Evolutionary conservation across 202 grass and related monocot genomes (phyloP).

Genomic region (Hordeum pubiflorum): DNA sequence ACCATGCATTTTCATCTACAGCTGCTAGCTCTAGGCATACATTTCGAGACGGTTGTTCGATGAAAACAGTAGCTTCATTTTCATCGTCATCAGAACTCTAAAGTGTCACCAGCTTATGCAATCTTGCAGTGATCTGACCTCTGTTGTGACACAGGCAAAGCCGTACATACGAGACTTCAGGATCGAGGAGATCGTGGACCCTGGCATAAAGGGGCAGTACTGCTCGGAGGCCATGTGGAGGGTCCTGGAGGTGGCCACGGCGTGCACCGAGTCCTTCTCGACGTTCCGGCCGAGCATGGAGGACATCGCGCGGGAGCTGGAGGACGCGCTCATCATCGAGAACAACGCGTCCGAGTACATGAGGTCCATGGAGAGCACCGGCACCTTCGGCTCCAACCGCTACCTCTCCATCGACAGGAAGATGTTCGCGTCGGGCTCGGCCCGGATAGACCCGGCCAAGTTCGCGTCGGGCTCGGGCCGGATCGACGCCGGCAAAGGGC

Average conservation of each 20-base stretch:
- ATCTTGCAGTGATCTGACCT: not conserved
- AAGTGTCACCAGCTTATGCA: not conserved
- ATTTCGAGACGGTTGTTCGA: not conserved
- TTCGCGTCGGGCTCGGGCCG: not conserved
- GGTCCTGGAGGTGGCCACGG: constrained; percentile 47
- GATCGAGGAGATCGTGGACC: constrained; percentile 66
- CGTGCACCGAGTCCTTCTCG: constrained; percentile 52
- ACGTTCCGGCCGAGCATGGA: constrained; percentile 59
- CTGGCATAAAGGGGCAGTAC: constrained; percentile 52
- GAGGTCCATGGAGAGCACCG: constrained; percentile 59
- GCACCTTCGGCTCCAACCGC: constrained; percentile 55
- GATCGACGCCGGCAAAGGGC: constrained; percentile 20
- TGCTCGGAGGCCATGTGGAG: constrained; percentile 71
- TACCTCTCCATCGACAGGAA: constrained; percentile 48
- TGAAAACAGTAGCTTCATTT: not conserved
- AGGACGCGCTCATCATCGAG: constrained; percentile 69
- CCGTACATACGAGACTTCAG: constrained; percentile 58
- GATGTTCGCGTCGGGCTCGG: constrained; percentile 34
- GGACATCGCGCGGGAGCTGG: constrained; percentile 53
- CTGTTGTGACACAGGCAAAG: constrained; percentile 35
- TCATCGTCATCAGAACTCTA: not conserved
- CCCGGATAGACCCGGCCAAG: constrained; percentile 1
- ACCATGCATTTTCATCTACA: not conserved
- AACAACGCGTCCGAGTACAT: constrained; percentile 71
- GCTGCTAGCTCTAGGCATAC: not conserved